These are phyloP conservation scores for Fraxinus excelsior DNA, from an alignment of 257 asterid species.

Conservation along the genomic window DNA sequence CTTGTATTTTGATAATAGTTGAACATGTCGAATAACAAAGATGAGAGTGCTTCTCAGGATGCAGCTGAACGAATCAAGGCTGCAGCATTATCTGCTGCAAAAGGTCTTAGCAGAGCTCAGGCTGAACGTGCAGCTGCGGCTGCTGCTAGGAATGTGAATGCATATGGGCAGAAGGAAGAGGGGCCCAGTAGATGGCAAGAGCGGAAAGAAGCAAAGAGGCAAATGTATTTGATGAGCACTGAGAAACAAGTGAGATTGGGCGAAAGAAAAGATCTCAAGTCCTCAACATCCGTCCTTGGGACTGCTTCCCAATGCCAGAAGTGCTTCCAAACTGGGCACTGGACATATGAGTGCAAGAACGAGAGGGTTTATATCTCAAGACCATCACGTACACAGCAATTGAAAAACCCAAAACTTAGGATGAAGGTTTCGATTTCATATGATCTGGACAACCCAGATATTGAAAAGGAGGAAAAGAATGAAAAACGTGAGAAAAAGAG, in stretches of 20 bases:
- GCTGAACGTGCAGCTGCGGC: slow-evolving; percentile 98
- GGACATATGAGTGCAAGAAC: slow-evolving; percentile 96
- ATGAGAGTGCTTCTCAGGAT: slow-evolving; percentile 65
- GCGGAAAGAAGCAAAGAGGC: slow-evolving; percentile 97
- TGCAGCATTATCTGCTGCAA: slow-evolving; percentile 86
- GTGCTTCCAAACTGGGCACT: slow-evolving; percentile 84
- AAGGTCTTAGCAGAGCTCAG: slow-evolving; percentile 98
- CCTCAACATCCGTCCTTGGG: slow-evolving; percentile 45
- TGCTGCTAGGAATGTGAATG: slow-evolving; percentile 90
- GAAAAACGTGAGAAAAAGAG: slow-evolving; percentile 60
- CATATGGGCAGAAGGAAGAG: slow-evolving; percentile 98
- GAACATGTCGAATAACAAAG: slow-evolving; percentile 66
- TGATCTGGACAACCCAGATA: slow-evolving; percentile 69
- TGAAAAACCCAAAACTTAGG: slow-evolving; percentile 86
- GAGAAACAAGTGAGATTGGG: slow-evolving; percentile 93
- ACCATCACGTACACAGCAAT: slow-evolving; percentile 85
- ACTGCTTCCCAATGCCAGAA: slow-evolving; percentile 85
- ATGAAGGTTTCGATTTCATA: slow-evolving; percentile 66
- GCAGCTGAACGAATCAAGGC: slow-evolving; percentile 89
- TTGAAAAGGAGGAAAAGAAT: slow-evolving; percentile 41
- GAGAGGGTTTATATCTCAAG: slow-evolving; percentile 89
- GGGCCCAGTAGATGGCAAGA: slow-evolving; percentile 99
- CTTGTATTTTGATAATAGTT: slow-evolving; percentile 12
- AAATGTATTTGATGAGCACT: slow-evolving; percentile 92
- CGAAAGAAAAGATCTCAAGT: slow-evolving; percentile 70